phyloP scores from a whole-genome alignment of 352 stramenopile genomes.

The Phytophthora cactorum region DNA sequence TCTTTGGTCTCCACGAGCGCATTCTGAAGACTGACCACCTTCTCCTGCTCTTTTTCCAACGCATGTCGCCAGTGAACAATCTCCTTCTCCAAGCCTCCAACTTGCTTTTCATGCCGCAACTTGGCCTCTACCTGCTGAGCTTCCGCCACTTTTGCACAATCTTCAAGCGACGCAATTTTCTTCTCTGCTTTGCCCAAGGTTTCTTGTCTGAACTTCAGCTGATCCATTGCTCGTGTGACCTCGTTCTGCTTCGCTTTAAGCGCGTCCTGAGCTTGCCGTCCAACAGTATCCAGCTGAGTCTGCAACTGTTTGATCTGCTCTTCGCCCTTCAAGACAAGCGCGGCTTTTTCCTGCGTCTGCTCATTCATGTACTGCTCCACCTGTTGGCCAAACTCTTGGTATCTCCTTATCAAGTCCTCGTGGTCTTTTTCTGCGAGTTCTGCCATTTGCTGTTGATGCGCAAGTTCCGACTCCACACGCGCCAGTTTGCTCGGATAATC shows the following conservation, averaged over 20 bases:
- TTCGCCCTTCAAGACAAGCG: constrained; percentile 38
- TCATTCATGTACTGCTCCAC: constrained; percentile 81
- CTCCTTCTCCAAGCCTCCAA: constrained; percentile 61
- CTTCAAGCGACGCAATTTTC: constrained; percentile 48
- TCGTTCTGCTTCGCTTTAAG: constrained; percentile 67
- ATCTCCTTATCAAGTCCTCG: constrained; percentile 64
- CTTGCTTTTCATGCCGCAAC: constrained; percentile 41
- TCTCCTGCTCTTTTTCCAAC: constrained; percentile 67
- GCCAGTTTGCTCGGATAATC: constrained; percentile 59
- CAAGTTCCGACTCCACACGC: constrained; percentile 57
- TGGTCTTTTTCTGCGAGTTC: constrained; percentile 53
- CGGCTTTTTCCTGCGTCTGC: constrained; percentile 57
- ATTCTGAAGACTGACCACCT: constrained; percentile 32
- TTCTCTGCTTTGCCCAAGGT: constrained; percentile 56
- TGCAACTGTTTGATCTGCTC: constrained; percentile 45
- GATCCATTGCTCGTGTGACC: constrained; percentile 49
- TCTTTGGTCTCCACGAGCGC: constrained; percentile 40
- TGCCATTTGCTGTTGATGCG: constrained; percentile 42
- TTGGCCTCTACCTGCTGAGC: constrained; percentile 52
- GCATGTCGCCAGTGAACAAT: constrained; percentile 45
- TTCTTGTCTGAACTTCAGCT: constrained; percentile 71
- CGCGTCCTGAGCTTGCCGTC: constrained; percentile 45
- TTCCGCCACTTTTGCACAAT: constrained; percentile 40
- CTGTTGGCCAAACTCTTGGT: constrained; percentile 75
- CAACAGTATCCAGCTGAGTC: constrained; percentile 43